These are phyloP conservation scores for Clonostachys chloroleuca DNA, from an alignment of 2,329 filamentous ascomycete species.

Conservation along the genomic window DNA sequence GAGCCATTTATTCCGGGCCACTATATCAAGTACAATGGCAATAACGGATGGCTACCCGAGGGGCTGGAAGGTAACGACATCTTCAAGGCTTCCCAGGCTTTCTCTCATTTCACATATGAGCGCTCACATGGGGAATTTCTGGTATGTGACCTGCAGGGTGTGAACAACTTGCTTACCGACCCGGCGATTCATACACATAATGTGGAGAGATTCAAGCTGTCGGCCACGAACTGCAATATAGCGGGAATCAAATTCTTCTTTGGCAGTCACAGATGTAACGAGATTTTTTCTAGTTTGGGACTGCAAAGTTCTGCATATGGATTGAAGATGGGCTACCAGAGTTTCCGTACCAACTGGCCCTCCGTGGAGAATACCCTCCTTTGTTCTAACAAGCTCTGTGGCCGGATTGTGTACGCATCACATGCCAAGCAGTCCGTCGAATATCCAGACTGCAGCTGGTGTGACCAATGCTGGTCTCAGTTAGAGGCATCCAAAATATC, in stretches of 20 bases:
- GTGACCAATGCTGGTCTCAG: constrained; percentile 23
- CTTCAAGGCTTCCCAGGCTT: constrained; percentile 27
- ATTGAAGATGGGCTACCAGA: constrained; percentile 9
- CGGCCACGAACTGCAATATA: constrained; percentile 20
- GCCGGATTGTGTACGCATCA: constrained; percentile 18
- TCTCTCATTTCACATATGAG: constrained; percentile 36
- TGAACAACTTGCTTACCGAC: constrained; percentile 26
- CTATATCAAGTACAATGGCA: constrained; percentile 33
- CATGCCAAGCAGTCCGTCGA: constrained; percentile 11
- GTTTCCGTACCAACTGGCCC: constrained; percentile 24
- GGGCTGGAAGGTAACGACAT: constrained; percentile 9
- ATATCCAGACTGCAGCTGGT: constrained; percentile 20
- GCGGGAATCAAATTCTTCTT: constrained; percentile 33
- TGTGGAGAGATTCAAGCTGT: constrained; percentile 20
- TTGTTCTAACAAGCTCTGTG: constrained; percentile 33
- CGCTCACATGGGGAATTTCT: constrained; percentile 26
- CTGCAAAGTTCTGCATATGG: constrained; percentile 15
- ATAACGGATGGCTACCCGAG: constrained; percentile 20
- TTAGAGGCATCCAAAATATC: constrained; percentile 11
- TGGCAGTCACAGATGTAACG: constrained; percentile 23
- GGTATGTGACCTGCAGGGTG: constrained; percentile 28
- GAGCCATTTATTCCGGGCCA: constrained; percentile 26
- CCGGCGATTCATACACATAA: constrained; percentile 28
- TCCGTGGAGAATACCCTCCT: constrained; percentile 18
- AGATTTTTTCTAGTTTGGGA: constrained; percentile 18